These are phyloP conservation scores for Amborella trichopoda DNA, from an alignment of 164 flowering plant species.

Conservation along the genomic window DNA sequence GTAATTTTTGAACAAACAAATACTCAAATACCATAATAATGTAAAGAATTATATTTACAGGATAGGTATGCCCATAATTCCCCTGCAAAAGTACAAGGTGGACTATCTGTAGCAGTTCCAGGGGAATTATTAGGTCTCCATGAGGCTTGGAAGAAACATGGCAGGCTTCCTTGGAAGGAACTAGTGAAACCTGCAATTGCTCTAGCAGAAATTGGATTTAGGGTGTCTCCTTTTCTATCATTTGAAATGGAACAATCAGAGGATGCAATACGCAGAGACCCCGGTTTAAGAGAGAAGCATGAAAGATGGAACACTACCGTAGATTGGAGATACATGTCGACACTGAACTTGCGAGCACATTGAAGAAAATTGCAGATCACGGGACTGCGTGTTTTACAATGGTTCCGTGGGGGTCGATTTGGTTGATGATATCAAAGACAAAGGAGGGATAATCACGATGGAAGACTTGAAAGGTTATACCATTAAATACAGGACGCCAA, in stretches of 20 bases:
- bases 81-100: slow-evolving; percentile 36
- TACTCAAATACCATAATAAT: too few species aligned
- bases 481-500: slow-evolving; percentile 54
- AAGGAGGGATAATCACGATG: slow-evolving; percentile 89
- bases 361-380: slow-evolving; percentile 54
- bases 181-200: slow-evolving; percentile 63
- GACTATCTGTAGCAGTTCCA: slow-evolving; percentile 79
- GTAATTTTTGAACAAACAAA: too few species aligned
- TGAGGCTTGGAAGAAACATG: slow-evolving; percentile 64
- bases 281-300: slow-evolving; percentile 50
- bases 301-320: slow-evolving; percentile 51
- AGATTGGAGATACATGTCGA: slow-evolving; percentile 68
- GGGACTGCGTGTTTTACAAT: slow-evolving; percentile 76
- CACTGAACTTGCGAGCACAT: slow-evolving; percentile 46
- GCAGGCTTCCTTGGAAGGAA: slow-evolving; percentile 66
- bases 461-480: slow-evolving; percentile 70
- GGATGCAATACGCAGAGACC: slow-evolving; percentile 34
- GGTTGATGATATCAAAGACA: slow-evolving; percentile 57
- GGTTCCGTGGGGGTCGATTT: slow-evolving; percentile 64
- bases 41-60: slow-evolving; percentile 20
- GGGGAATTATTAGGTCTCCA: slow-evolving; percentile 93
- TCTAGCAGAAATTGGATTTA: slow-evolving; percentile 70
- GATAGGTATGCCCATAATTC: slow-evolving; percentile 58
- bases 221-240: slow-evolving; percentile 43
- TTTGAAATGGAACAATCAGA: slow-evolving; percentile 4